Percentiles rank a stretch among this genome's conserved stretches.
phyloP scores from a whole-genome alignment of 352 stramenopile genomes.

The Pythium guiyangense region DNA sequence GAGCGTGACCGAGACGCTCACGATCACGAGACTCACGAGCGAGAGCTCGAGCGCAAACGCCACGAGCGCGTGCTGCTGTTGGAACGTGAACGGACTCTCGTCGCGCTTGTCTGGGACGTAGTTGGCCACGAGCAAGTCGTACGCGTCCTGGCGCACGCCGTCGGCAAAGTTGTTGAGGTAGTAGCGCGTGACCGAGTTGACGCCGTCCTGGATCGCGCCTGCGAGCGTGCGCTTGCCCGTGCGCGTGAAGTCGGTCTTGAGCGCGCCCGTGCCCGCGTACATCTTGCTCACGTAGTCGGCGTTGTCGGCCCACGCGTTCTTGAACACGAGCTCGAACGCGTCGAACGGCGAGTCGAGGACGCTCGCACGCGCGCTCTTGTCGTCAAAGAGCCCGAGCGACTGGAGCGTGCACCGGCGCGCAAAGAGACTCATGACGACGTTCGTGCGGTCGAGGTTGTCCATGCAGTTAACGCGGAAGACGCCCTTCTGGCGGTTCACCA shows the following conservation, averaged over 20 bases:
- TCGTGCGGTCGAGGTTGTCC: constrained; percentile 97
- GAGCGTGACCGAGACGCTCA: constrained; percentile 64
- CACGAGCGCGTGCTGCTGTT: constrained; percentile 78
- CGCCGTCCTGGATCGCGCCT: constrained; percentile 91
- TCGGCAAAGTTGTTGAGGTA: constrained; percentile 97
- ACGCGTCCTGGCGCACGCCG: constrained; percentile 90
- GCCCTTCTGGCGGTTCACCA: constrained; percentile 77
- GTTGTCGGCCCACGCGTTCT: constrained; percentile 94
- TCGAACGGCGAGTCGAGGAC: constrained; percentile 56
- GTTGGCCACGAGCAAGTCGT: constrained; percentile 88
- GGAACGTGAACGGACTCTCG: constrained; percentile 76
- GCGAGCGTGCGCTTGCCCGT: constrained; percentile 90
- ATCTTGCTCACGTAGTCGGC: constrained; percentile 92
- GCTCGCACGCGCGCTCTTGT: constrained; percentile 17
- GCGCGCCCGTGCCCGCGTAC: constrained; percentile 91
- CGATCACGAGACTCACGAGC: constrained; percentile 39
- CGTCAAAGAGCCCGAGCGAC: constrained; percentile 46
- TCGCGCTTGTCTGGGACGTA: constrained; percentile 69
- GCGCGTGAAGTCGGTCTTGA: constrained; percentile 95
- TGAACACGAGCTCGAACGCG: constrained; percentile 71
- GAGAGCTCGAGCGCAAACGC: constrained; percentile 54
- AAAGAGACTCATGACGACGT: constrained; percentile 96
- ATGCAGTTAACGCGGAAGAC: constrained; percentile 98
- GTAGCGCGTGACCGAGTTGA: constrained; percentile 94
- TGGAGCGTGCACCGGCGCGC: constrained; percentile 79